Conservation (phyloP, 768 basidiomycete species). For the Lentinula aciculospora region DNA sequence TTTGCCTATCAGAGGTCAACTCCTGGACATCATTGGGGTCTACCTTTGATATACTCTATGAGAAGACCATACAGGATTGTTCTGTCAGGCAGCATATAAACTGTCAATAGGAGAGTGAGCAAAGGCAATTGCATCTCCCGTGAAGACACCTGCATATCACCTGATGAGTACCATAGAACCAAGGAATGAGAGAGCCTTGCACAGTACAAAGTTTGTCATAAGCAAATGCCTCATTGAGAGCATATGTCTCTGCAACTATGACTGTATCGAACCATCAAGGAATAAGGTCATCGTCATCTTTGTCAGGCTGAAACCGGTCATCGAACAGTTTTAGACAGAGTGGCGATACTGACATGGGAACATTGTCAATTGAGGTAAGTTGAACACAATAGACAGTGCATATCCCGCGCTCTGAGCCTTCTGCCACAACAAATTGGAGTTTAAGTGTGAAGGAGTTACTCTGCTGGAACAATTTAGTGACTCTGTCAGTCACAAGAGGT, state of each 20-base stretch:
- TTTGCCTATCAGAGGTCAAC: background rate
- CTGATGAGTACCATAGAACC: slow-evolving; percentile 22
- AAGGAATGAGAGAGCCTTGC: slow-evolving; percentile 21
- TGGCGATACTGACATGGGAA: slow-evolving; percentile 8
- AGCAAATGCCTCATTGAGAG: slow-evolving; percentile 16
- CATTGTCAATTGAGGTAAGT: slow-evolving; percentile 16
- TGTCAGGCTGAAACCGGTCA: slow-evolving; percentile 15
- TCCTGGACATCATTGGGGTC: too few species aligned
- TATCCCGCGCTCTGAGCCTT: slow-evolving; percentile 9
- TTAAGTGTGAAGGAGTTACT: slow-evolving; percentile 6
- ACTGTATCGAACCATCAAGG: too few species aligned
- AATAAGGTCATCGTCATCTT: too few species aligned
- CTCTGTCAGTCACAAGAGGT: background rate
- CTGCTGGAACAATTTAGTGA: background rate
- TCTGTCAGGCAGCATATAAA: background rate
- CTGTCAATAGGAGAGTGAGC: too few species aligned
- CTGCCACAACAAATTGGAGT: slow-evolving; percentile 2
- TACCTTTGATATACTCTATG: background rate
- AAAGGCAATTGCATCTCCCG: too few species aligned
- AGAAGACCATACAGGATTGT: background rate
- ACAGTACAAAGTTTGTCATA: slow-evolving; percentile 19
- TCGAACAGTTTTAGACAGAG: slow-evolving; percentile 18
- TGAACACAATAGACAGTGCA: slow-evolving; percentile 11
- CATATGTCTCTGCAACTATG: slow-evolving; percentile 12
- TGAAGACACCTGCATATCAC: too few species aligned